Evolutionary conservation across 2,329 filamentous ascomycete species (phyloP).

Genomic region (Helotiales sp.): DNA sequence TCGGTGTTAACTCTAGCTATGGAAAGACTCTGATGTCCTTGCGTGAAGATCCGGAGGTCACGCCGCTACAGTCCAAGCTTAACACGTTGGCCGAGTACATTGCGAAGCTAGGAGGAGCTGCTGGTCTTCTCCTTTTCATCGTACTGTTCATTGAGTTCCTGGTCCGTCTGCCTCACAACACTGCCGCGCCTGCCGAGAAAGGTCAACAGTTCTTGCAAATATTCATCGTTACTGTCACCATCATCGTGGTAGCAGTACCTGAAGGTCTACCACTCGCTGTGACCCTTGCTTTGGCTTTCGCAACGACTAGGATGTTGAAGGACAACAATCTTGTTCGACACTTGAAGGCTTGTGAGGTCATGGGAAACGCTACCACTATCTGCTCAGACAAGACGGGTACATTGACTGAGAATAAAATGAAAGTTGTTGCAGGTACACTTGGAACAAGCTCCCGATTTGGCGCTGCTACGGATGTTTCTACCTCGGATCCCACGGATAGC

Average conservation of each 20-base stretch:
- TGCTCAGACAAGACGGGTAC: constrained; percentile 82
- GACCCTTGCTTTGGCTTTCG: constrained; percentile 66
- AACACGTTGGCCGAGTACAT: constrained; percentile 79
- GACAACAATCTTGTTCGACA: constrained; percentile 71
- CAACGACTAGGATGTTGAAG: constrained; percentile 66
- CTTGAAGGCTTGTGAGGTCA: constrained; percentile 67
- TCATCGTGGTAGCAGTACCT: constrained; percentile 68
- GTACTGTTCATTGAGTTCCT: constrained; percentile 79
- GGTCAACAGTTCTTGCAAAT: constrained; percentile 62
- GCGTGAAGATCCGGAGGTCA: constrained; percentile 74
- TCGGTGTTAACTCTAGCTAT: constrained; percentile 72
- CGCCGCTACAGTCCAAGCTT: constrained; percentile 75
- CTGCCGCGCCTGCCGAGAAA: constrained; percentile 51
- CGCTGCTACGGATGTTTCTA: constrained; percentile 33
- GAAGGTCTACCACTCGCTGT: constrained; percentile 68
- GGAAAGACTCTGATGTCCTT: constrained; percentile 79
- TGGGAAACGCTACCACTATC: constrained; percentile 72
- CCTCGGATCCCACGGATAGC: constrained; percentile 21
- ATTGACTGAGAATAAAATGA: constrained; percentile 74
- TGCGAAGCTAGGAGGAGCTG: constrained; percentile 70
- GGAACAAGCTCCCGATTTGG: constrained; percentile 59
- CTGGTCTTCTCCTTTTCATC: constrained; percentile 74
- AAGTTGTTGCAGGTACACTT: constrained; percentile 70
- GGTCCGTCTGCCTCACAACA: constrained; percentile 55
- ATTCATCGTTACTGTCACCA: constrained; percentile 64